Evolutionary conservation across 768 basidiomycete genomes (phyloP).

Genomic region (Russula virescens): DNA sequence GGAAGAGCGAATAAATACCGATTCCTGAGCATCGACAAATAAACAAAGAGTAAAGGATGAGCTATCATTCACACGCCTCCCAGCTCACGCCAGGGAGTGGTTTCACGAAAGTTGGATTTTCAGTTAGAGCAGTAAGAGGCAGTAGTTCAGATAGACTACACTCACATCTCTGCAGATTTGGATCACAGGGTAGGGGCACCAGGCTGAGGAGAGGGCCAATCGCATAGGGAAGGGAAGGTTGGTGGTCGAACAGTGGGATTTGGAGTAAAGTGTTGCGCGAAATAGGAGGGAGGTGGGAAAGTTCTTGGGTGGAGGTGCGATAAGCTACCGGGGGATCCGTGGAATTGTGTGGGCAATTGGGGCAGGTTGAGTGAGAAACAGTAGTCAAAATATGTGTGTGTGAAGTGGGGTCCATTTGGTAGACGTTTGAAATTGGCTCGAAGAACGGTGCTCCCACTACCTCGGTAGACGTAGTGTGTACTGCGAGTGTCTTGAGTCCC

Average conservation of each 20-base stretch:
- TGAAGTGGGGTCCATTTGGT: constrained; percentile 92
- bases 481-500: constrained; percentile 58
- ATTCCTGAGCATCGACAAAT: constrained; percentile 24
- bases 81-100: constrained; percentile 39
- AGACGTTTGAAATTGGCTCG: constrained; percentile 88
- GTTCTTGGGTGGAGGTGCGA: constrained; percentile 21
- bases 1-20: constrained; percentile 13
- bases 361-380: not conserved
- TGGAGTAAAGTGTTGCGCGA: constrained; percentile 34
- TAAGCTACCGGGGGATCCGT: constrained; percentile 50
- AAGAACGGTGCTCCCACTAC: constrained; percentile 57
- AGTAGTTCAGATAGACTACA: constrained; percentile 67
- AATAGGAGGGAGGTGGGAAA: constrained; percentile 31
- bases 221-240: constrained; percentile 56
- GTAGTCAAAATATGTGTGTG: constrained; percentile 52
- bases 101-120: constrained; percentile 66
- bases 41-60: constrained; percentile 27
- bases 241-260: constrained; percentile 31
- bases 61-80: constrained; percentile 6
- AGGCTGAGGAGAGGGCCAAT: constrained; percentile 65
- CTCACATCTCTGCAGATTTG: constrained; percentile 35
- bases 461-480: constrained; percentile 47
- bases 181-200: constrained; percentile 38
- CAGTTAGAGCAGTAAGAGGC: constrained; percentile 50
- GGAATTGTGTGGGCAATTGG: constrained; percentile 55